phyloP scores from a whole-genome alignment of 306 rosid species.

The Cyamopsis tetragonoloba region DNA sequence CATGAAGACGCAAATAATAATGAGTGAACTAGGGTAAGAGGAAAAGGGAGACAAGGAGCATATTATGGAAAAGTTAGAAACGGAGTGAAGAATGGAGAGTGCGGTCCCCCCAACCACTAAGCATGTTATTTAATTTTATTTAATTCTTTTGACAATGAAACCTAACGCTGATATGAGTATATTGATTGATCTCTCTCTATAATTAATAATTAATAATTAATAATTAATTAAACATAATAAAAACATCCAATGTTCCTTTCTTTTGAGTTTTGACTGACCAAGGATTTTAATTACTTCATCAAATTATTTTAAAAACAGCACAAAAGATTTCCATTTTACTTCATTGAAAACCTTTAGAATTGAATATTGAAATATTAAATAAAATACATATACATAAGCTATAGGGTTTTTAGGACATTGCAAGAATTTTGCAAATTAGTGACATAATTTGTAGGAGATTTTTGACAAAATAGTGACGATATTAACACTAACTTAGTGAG shows the following conservation, averaged over 20 bases:
- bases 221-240: constrained; percentile 14
- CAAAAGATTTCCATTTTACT: neutral
- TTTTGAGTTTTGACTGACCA: constrained; percentile 52
- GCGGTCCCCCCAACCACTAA: constrained; percentile 66
- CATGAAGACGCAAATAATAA: constrained; percentile 29
- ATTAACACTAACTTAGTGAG: no score
- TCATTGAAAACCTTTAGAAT: neutral
- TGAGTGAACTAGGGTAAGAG: constrained; percentile 42
- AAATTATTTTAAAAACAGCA: constrained; percentile 9
- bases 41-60: constrained; percentile 61
- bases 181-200: constrained; percentile 7
- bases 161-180: constrained; percentile 30
- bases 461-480: no score
- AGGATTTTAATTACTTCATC: constrained; percentile 40
- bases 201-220: no score
- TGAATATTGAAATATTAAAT: neutral
- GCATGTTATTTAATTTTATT: constrained; percentile 41
- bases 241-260: constrained; percentile 23
- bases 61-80: constrained; percentile 54
- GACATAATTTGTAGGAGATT: no score
- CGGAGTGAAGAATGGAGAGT: constrained; percentile 29
- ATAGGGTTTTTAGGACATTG: no score
- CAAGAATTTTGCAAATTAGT: no score
- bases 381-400: no score
- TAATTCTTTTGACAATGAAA: constrained; percentile 38